Base-by-base conservation (phyloP, 2,329 filamentous ascomycete genomes). In the Ophiostoma piceae region DNA sequence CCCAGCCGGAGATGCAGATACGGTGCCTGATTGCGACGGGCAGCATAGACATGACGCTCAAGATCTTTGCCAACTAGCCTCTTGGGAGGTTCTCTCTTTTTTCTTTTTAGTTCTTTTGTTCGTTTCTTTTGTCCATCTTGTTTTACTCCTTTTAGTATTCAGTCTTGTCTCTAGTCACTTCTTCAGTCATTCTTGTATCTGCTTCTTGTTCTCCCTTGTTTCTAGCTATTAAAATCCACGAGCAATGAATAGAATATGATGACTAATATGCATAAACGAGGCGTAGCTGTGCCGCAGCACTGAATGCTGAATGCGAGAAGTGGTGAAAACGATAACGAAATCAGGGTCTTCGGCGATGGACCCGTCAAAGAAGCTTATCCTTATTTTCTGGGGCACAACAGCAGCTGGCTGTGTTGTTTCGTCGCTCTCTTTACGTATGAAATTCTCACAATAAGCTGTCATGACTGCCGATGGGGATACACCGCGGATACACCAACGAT, bases 21-120 rank as follows among this genome's bases (percentile, higher is more conserved):
- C 85, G 92, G 72, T 96, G 92, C 77, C 89, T 96, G 22, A 90
- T 97, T 75, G 93, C 92, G 9, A 96, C 92, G 2, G 92, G 92
- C 47, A 92, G 92, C 77, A 92, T 96, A 71, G 92, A 96, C 81
- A 81, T 88, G 76, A 92, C 88, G 74, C 86, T 96, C 73, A 85
- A 91, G 75, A 87, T 96, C 68, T 96, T 94, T 81, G 91, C 92
- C 68, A 84, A 83, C 75, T 84, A 74, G 29, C 26, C 32, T 29
- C 8, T 26, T n/a, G 3, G 11, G 51, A 51, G 22, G 54, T 39
- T 26, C 3, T 60, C 14, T 29, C 14, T 29, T 12, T 32, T 39
- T 26, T 67, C 26, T 19, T 16, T 26, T 11, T 67, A 19, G 3
- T 16, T 37, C 4, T 66, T 41, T 41, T 39, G 39, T 41, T 43